A percentile compares a stretch with the other conserved stretches of the same genome.
These are phyloP conservation scores for Pueraria montana DNA, from an alignment of 306 rosid species.

Conservation along the genomic window DNA sequence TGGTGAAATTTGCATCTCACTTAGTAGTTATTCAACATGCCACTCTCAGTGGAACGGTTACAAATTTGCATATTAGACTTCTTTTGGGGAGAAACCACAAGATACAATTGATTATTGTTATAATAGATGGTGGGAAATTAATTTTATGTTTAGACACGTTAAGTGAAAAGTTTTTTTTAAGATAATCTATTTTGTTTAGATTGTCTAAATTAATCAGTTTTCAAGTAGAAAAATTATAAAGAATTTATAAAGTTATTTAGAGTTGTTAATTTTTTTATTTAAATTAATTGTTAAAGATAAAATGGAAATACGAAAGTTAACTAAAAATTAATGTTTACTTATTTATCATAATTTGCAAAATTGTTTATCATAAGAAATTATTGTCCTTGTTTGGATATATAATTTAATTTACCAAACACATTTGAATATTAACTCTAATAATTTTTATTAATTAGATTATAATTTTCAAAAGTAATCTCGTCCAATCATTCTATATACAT, in stretches of 20 bases:
- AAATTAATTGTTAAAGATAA: not conserved
- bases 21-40: conserved; percentile 17
- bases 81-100: not conserved
- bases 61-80: conserved; percentile 4
- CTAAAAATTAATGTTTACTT: not conserved
- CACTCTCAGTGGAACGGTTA: not conserved
- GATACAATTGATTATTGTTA: not conserved
- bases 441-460: not conserved
- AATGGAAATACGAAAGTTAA: not conserved
- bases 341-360: not conserved
- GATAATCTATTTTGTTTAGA: not conserved
- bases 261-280: not conserved
- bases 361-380: not conserved
- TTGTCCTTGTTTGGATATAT: not conserved
- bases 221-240: not conserved
- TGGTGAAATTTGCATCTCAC: conserved; percentile 3
- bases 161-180: not conserved
- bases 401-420: not conserved
- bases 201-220: not conserved
- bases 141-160: not conserved
- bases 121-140: not conserved
- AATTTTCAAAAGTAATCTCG: not conserved
- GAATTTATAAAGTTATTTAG: no score
- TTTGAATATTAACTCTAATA: not conserved
- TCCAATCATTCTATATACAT: not conserved